Conservation (phyloP, 495 filamentous ascomycete genomes). For the Aspergillus egyptiacus region DNA sequence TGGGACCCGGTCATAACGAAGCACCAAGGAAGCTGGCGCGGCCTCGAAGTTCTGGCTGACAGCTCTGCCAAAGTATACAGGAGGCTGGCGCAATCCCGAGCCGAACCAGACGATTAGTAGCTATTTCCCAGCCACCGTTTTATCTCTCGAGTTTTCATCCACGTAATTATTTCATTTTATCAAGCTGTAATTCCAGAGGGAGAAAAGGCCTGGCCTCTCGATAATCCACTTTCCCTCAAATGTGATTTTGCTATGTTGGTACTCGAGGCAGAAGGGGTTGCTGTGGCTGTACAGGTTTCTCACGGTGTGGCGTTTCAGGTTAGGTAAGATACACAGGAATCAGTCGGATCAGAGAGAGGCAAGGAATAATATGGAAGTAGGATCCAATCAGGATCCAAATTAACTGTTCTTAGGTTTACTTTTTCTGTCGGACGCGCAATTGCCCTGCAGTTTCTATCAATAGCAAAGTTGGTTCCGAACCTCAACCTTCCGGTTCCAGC, state of each 20-base stretch:
- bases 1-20: slow-evolving; percentile 16
- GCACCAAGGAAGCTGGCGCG: slow-evolving; percentile 20
- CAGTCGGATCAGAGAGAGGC: too few species aligned
- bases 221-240: too few species aligned
- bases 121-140: slow-evolving; percentile 23
- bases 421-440: neutral
- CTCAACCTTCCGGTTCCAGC: too few species aligned
- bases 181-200: neutral
- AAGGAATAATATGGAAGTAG: too few species aligned
- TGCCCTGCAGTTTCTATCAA: neutral
- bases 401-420: slow-evolving; percentile 5
- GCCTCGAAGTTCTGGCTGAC: slow-evolving; percentile 15
- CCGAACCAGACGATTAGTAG: slow-evolving; percentile 11
- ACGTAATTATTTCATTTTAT: slow-evolving; percentile 9
- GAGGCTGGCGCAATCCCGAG: slow-evolving; percentile 18
- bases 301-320: neutral
- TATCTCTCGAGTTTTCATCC: neutral
- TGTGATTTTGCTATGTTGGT: neutral
- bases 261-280: neutral
- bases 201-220: too few species aligned
- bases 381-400: too few species aligned
- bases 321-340: too few species aligned
- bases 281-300: neutral
- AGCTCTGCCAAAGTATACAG: slow-evolving; percentile 15
- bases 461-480: too few species aligned